Evolutionary conservation across 306 rosid genomes (phyloP).

Genomic region (Abrus precatorius): DNA sequence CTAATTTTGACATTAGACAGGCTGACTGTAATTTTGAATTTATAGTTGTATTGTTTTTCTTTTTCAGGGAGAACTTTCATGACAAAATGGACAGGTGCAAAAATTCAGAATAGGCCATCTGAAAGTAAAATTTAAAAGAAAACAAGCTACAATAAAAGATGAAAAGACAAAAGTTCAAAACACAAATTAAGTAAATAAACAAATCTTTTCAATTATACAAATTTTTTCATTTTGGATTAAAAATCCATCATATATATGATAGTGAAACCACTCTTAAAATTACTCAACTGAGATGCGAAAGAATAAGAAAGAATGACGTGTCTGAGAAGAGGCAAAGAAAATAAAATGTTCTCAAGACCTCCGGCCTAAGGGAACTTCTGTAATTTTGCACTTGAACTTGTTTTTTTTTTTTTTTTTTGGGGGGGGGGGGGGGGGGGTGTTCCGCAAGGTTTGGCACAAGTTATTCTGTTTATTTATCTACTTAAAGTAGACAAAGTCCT

Average conservation of each 20-base stretch:
- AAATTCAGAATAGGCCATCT: not conserved
- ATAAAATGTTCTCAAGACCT: not conserved
- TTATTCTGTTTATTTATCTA: not conserved
- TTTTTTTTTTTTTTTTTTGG: too few relatives aligned
- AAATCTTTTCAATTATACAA: slow-evolving; percentile 20
- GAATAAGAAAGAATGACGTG: slow-evolving; percentile 8
- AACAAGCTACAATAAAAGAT: slow-evolving; percentile 23
- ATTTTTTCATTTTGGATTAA: slow-evolving; percentile 2
- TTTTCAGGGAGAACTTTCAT: not conserved
- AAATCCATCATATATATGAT: not conserved
- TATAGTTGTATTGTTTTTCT: not conserved
- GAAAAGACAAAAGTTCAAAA: slow-evolving; percentile 13
- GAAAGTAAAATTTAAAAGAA: not conserved
- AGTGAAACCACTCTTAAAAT: not conserved
- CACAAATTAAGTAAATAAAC: not conserved
- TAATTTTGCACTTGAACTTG: slow-evolving; percentile 1
- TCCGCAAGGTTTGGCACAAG: not conserved
- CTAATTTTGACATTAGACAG: slow-evolving; percentile 1
- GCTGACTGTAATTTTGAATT: slow-evolving; percentile 21
- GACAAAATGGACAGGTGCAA: not conserved
- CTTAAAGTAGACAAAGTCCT: slow-evolving; percentile 8
- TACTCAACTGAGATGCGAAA: not conserved
- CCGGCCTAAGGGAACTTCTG: not conserved
- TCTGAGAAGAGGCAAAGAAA: slow-evolving; percentile 17
- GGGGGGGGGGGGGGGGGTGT: not conserved